Conservation (phyloP, 805 yeast genomes). For the Citeromyces matritensis region DNA sequence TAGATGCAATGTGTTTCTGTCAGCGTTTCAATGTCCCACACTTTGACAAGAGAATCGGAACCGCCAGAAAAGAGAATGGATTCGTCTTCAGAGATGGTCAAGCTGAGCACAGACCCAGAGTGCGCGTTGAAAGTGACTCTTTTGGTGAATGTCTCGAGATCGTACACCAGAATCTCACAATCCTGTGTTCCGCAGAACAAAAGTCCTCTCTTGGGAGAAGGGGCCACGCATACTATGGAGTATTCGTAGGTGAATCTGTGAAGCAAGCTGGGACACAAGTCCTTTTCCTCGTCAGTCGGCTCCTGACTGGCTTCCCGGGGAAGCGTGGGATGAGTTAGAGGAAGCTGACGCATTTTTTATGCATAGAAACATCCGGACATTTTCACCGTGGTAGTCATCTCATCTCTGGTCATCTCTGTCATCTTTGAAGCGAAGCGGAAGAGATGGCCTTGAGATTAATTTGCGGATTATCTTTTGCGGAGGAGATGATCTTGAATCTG, state of each 20-base stretch:
- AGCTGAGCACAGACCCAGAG: conserved; percentile 59
- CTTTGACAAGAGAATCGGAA: conserved; percentile 76
- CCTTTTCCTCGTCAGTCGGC: too few relatives aligned
- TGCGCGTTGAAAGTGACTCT: conserved; percentile 44
- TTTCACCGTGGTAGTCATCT: too few relatives aligned
- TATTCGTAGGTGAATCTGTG: conserved; percentile 70
- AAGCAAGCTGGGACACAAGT: conserved; percentile 18
- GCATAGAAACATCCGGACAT: too few relatives aligned
- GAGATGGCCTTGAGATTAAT: too few relatives aligned
- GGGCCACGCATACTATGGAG: conserved; percentile 58
- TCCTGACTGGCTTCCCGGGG: too few relatives aligned
- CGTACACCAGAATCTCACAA: conserved; percentile 60
- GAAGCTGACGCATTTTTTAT: too few relatives aligned
- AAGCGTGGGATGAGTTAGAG: too few relatives aligned
- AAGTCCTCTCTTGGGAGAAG: conserved; percentile 40
- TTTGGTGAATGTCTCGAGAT: conserved; percentile 46
- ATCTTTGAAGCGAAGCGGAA: too few relatives aligned
- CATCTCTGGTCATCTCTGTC: too few relatives aligned
- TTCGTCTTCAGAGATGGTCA: conserved; percentile 39
- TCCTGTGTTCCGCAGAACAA: conserved; percentile 88
- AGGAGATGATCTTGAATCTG: too few relatives aligned
- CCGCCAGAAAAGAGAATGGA: conserved; percentile 68
- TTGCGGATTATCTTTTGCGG: too few relatives aligned
- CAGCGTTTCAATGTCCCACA: conserved; percentile 52
- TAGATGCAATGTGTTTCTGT: conserved; percentile 58